A percentile compares a stretch with the other conserved stretches of the same genome.
Evolutionary conservation across 2,329 filamentous ascomycete genomes (phyloP).

Genomic region (Didymella exigua): DNA sequence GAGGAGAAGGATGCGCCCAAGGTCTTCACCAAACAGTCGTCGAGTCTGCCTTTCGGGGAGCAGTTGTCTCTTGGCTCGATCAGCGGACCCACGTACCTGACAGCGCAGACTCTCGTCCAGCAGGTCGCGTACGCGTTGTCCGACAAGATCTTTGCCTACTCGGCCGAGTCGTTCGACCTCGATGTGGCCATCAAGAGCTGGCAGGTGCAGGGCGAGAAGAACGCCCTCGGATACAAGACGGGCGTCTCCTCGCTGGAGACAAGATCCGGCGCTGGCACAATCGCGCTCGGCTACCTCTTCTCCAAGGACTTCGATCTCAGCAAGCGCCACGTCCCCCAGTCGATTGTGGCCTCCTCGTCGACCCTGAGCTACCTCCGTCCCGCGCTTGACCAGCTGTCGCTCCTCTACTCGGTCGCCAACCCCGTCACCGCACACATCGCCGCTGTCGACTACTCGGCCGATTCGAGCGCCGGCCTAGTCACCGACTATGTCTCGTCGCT

Average conservation of each 20-base stretch:
- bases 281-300: slow-evolving; percentile 96
- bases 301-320: slow-evolving; percentile 92
- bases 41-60: slow-evolving; percentile 60
- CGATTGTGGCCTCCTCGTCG: slow-evolving; percentile 83
- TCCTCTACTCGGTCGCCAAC: slow-evolving; percentile 89
- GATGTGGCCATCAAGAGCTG: slow-evolving; percentile 82
- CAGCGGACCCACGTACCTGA: slow-evolving; percentile 87
- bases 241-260: slow-evolving; percentile 82
- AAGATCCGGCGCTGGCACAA: slow-evolving; percentile 82
- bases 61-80: slow-evolving; percentile 63
- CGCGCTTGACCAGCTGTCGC: slow-evolving; percentile 87
- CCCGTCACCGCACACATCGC: slow-evolving; percentile 93
- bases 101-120: slow-evolving; percentile 90
- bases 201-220: slow-evolving; percentile 71
- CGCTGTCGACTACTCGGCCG: slow-evolving; percentile 79
- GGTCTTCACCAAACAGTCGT: slow-evolving; percentile 52
- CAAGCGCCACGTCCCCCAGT: slow-evolving; percentile 91
- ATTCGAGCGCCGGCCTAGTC: slow-evolving; percentile 72
- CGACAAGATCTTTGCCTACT: slow-evolving; percentile 97
- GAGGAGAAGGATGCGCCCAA: slow-evolving; percentile 39
- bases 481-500: slow-evolving; percentile 85
- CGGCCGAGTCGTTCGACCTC: slow-evolving; percentile 89
- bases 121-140: slow-evolving; percentile 94
- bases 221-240: slow-evolving; percentile 82
- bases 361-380: slow-evolving; percentile 79